Conservation (phyloP, 2,329 filamentous ascomycete species). For the Diatrype stigma region DNA sequence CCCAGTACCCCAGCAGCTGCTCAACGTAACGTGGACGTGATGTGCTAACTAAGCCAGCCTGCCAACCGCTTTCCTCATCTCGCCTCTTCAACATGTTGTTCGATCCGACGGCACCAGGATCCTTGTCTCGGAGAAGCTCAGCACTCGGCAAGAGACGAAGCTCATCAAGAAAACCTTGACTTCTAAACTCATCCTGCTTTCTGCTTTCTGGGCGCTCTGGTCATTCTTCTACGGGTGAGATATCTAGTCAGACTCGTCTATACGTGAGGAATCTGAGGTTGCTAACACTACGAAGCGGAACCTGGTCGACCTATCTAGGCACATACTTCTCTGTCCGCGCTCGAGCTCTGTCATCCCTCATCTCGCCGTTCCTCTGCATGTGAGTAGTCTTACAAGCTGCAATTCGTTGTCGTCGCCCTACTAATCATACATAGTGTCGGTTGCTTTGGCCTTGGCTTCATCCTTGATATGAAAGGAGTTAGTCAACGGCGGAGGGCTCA, state of each 20-base stretch:
- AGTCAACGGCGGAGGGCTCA: conserved; percentile 42
- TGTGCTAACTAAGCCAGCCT: conserved; percentile 20
- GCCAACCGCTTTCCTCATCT: conserved; percentile 42
- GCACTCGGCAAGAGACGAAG: conserved; percentile 35
- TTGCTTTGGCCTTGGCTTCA: conserved; percentile 45
- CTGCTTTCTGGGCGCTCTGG: conserved; percentile 39
- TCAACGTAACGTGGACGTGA: background rate
- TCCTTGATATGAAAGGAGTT: conserved; percentile 35
- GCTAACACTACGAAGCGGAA: conserved; percentile 27
- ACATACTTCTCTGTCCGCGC: conserved; percentile 41
- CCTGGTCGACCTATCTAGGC: conserved; percentile 41
- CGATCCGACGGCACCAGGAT: conserved; percentile 41
- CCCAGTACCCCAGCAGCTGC: background rate
- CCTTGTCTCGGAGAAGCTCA: conserved; percentile 35
- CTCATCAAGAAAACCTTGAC: conserved; percentile 34
- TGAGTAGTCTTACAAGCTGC: conserved; percentile 14
- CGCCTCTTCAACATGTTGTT: conserved; percentile 40
- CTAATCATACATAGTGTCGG: conserved; percentile 28
- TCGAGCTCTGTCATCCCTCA: conserved; percentile 39
- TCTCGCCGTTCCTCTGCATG: conserved; percentile 48
- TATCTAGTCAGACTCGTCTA: background rate
- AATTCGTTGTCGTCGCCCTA: background rate
- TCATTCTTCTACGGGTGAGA: conserved; percentile 39
- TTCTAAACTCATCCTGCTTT: conserved; percentile 35
- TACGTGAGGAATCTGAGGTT: background rate